These are phyloP conservation scores for Astragalus glycyphyllos DNA, from an alignment of 306 rosid genomes.

Conservation along the genomic window DNA sequence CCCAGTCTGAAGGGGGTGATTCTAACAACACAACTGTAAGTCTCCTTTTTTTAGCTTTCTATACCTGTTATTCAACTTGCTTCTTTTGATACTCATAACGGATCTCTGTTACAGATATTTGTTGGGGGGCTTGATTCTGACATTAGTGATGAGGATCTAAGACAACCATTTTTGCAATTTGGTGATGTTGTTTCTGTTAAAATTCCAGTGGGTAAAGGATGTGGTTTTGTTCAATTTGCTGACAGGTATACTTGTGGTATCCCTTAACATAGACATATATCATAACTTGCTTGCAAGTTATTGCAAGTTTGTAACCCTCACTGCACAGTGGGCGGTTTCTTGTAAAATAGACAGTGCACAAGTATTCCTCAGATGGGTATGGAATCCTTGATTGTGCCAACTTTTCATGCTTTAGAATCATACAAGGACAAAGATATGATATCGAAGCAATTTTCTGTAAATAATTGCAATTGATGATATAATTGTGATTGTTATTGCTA, in stretches of 20 bases:
- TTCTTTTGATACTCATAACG: constrained; percentile 35
- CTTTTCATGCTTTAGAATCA: constrained; percentile 5
- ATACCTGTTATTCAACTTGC: constrained; percentile 13
- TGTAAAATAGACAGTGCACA: constrained; percentile 8
- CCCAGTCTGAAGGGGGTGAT: constrained; percentile 81
- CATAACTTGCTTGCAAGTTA: constrained; percentile 23
- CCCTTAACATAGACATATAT: constrained; percentile 27
- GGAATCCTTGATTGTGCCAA: constrained; percentile 20
- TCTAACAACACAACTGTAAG: constrained; percentile 91
- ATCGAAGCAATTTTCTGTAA: neutral
- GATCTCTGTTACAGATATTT: constrained; percentile 67
- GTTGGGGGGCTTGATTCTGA: constrained; percentile 99
- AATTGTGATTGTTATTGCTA: neutral
- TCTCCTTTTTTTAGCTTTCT: constrained; percentile 34
- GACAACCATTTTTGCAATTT: constrained; percentile 84
- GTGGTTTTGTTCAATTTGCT: constrained; percentile 98
- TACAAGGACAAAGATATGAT: neutral
- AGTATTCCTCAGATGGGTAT: constrained; percentile 36
- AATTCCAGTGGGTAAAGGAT: constrained; percentile 94
- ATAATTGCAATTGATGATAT: neutral
- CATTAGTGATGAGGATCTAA: constrained; percentile 84
- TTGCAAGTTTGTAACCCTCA: constrained; percentile 14
- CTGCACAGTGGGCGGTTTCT: neutral
- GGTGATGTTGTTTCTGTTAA: constrained; percentile 95
- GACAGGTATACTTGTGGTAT: constrained; percentile 61